phyloP scores from a whole-genome alignment of 2,329 filamentous ascomycete genomes.

The Cryphonectria parasitica region DNA sequence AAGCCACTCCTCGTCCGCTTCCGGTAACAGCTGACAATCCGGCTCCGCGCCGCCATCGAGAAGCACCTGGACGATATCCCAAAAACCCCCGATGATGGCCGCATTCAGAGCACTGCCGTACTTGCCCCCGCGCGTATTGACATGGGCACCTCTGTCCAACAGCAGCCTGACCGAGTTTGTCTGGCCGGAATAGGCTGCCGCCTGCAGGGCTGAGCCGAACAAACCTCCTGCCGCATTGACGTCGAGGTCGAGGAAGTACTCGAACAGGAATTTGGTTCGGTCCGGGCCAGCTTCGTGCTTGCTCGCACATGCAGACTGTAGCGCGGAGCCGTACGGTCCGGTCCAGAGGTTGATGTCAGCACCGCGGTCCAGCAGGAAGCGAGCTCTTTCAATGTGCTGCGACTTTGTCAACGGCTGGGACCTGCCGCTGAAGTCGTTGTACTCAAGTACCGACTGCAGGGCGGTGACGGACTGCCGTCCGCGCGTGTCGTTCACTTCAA shows the following conservation, averaged over 20 bases:
- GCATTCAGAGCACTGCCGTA: neutral
- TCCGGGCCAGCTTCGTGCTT: too few species aligned
- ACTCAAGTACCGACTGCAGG: neutral
- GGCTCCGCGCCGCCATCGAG: neutral
- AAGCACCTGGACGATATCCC: neutral
- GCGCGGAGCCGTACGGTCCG: too few species aligned
- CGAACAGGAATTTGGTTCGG: neutral
- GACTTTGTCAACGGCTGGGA: too few species aligned
- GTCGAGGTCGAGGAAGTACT: neutral
- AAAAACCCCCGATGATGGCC: neutral
- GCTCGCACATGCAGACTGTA: too few species aligned
- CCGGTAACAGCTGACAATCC: neutral
- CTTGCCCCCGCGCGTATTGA: neutral
- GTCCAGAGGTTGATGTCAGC: too few species aligned
- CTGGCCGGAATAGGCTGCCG: neutral
- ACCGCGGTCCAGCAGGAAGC: neutral
- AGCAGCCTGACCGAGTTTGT: neutral
- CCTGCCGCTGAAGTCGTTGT: too few species aligned
- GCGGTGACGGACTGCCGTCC: neutral
- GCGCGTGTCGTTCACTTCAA: neutral
- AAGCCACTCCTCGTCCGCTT: conserved; percentile 1
- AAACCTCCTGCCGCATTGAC: neutral
- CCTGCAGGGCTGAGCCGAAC: neutral
- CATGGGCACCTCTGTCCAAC: neutral
- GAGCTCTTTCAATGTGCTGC: neutral